Evolutionary conservation across 2,329 filamentous ascomycete species (phyloP), one percentile per base, ranked within the genome.

Genomic region (Paecilomyces variotii): DNA sequence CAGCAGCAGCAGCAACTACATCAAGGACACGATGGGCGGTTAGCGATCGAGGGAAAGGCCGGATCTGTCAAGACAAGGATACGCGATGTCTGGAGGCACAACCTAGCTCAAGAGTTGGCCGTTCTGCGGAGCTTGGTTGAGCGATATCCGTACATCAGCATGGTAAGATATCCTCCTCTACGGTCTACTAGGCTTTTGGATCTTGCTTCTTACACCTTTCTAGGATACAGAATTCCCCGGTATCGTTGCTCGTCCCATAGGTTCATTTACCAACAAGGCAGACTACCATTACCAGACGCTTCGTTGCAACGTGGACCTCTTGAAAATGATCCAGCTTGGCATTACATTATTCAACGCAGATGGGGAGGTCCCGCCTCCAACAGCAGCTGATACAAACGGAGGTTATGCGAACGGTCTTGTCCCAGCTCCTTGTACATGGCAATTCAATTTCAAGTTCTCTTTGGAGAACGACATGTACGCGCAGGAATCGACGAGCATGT

Each of bases 221-320:
- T 71, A 96, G 92, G 94, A 99, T 72, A 97, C 94, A 26, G 93
- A 97, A 72, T 99, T 99, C 67, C 94, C 94, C n/a, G 94, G 94
- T 59, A 91, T 99, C 56, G 93, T 99, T 56, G 91, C 93, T 27
- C 85, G 94, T 65, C 94, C 94, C 1, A 97, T 99, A 82, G 94
- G 94, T 54, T 86, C 88, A 58, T 99, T 99, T 74, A 86, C 89
- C 60, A 94, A 90, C 60, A 97, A 97, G 78, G 94, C 91, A 64
- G 93, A 97, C 68, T 99, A 99, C 72, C 94, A 99, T 73, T 99
- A 99, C 77, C 94, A 99, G 79, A 97, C 93, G 61, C 82, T 99
- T 53, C 89, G 94, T 61, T 95, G 91, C 67, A 99, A 99, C 72
- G 94, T 99, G 69, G 94, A 99, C 72, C 86, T 99, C 70, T 84